A percentile compares a stretch with the other conserved stretches of the same genome.
phyloP scores from a whole-genome alignment of 495 filamentous ascomycete species.

The Tuber calosporum region DNA sequence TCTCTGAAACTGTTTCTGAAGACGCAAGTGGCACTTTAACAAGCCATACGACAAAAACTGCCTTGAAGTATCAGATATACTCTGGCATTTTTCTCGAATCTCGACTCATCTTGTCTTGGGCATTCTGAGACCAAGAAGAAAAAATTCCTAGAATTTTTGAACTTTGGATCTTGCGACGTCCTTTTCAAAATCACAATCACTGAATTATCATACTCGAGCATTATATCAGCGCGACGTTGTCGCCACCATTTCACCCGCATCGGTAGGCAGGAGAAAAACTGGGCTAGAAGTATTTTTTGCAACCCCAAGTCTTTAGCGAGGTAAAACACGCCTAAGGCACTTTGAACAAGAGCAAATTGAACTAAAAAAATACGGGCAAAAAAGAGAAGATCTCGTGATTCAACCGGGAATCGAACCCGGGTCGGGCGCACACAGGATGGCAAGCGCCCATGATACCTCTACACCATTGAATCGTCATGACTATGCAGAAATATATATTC shows the following conservation, averaged over 20 bases:
- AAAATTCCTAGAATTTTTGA: too few species aligned
- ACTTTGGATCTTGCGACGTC: too few species aligned
- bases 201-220: too few species aligned
- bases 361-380: constrained; percentile 8
- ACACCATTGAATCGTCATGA: constrained; percentile 33
- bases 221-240: not conserved
- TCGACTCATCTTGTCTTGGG: too few species aligned
- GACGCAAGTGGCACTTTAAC: too few species aligned
- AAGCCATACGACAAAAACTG: too few species aligned
- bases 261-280: not conserved
- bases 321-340: not conserved
- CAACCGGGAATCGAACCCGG: constrained; percentile 40
- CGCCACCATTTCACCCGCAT: not conserved
- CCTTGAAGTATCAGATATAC: too few species aligned
- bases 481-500: not conserved
- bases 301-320: not conserved
- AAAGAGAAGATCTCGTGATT: constrained; percentile 14
- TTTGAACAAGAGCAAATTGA: not conserved
- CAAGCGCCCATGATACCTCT: constrained; percentile 41
- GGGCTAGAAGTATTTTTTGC: not conserved
- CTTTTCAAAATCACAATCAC: too few species aligned
- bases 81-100: too few species aligned
- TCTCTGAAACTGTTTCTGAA: too few species aligned
- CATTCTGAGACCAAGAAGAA: too few species aligned
- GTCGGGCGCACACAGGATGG: constrained; percentile 34